phyloP scores from a whole-genome alignment of 2,329 filamentous ascomycete species.

The Fusarium coffeatum region DNA sequence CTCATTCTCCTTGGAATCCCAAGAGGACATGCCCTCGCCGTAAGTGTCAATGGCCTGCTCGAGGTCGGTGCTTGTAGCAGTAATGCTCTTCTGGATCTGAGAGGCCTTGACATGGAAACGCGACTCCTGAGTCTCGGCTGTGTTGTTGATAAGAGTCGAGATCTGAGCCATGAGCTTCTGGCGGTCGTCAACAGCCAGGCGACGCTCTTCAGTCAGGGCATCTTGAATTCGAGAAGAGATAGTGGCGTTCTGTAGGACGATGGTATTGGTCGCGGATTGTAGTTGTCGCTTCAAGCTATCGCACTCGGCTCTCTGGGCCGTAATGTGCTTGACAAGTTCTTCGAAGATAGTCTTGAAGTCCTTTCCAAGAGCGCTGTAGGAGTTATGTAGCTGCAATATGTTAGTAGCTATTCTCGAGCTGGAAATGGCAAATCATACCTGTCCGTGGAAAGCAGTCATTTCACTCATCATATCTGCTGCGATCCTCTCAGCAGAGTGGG shows the following conservation, averaged over 20 bases:
- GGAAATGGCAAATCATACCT: constrained; percentile 53
- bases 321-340: constrained; percentile 78
- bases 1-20: constrained; percentile 75
- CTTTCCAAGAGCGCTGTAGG: constrained; percentile 83
- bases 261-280: constrained; percentile 73
- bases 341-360: constrained; percentile 91
- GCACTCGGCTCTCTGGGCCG: constrained; percentile 80
- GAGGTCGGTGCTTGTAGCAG: constrained; percentile 71
- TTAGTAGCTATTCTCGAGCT: constrained; percentile 14
- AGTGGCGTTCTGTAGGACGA: constrained; percentile 74
- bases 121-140: constrained; percentile 77
- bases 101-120: constrained; percentile 74
- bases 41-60: constrained; percentile 75
- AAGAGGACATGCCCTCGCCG: constrained; percentile 76
- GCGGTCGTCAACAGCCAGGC: constrained; percentile 78
- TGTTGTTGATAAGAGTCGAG: constrained; percentile 77
- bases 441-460: constrained; percentile 82
- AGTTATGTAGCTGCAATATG: constrained; percentile 74
- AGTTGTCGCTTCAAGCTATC: constrained; percentile 79
- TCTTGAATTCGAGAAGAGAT: constrained; percentile 75
- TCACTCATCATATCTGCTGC: constrained; percentile 90
- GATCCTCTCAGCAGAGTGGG: constrained; percentile 86
- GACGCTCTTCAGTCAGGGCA: constrained; percentile 80
- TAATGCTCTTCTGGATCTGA: constrained; percentile 72
- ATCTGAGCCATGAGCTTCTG: constrained; percentile 81